phyloP scores from a whole-genome alignment of 495 filamentous ascomycete genomes.

The Aspergillus ellipticus region DNA sequence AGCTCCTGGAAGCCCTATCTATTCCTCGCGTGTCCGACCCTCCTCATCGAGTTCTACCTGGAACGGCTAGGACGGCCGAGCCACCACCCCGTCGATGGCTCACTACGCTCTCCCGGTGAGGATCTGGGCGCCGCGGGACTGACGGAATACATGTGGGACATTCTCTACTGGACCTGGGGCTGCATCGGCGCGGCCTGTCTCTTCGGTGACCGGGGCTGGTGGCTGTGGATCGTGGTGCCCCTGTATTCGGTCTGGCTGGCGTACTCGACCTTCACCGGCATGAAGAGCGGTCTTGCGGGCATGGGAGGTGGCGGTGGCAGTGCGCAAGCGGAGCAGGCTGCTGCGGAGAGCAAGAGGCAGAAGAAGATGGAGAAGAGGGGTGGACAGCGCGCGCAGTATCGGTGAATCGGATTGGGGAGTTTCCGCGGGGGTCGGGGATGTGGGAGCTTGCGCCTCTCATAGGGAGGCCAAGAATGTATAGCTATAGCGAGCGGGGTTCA shows the following conservation, averaged over 20 bases:
- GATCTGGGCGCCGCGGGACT: constrained; percentile 84
- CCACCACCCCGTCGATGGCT: constrained; percentile 59
- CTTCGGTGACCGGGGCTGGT: constrained; percentile 75
- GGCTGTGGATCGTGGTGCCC: constrained; percentile 67
- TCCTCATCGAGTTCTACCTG: constrained; percentile 76
- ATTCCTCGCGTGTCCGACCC: constrained; percentile 66
- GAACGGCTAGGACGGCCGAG: constrained; percentile 78
- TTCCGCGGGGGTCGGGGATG: neutral
- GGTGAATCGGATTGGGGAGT: constrained; percentile 20
- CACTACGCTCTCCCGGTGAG: constrained; percentile 72
- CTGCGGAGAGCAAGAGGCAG: constrained; percentile 54
- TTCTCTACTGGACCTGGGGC: constrained; percentile 86
- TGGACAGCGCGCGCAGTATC: constrained; percentile 44
- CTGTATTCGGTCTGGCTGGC: constrained; percentile 65
- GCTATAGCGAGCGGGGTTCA: neutral
- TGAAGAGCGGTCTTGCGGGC: constrained; percentile 63
- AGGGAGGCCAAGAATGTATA: neutral
- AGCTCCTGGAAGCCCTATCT: constrained; percentile 68
- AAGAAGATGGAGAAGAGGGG: constrained; percentile 62
- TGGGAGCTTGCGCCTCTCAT: neutral
- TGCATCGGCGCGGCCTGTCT: constrained; percentile 60
- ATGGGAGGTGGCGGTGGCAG: constrained; percentile 38
- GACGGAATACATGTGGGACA: constrained; percentile 97
- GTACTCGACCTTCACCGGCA: constrained; percentile 59
- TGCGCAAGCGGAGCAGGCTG: constrained; percentile 18